These are phyloP conservation scores for Calendula officinalis DNA, from an alignment of 129 eudicot species.

Conservation along the genomic window DNA sequence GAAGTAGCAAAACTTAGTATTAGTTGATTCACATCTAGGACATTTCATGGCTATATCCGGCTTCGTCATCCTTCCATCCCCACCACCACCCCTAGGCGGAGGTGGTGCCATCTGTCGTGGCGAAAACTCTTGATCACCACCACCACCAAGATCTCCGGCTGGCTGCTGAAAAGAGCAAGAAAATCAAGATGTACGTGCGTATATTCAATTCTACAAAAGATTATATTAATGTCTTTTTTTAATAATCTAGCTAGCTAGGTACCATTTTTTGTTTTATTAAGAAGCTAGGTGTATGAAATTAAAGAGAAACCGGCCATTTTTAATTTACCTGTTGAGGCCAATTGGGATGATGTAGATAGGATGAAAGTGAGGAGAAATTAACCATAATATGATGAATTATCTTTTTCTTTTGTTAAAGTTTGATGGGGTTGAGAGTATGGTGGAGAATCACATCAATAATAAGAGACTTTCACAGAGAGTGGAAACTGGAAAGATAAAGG, in stretches of 20 bases:
- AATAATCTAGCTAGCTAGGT: neutral
- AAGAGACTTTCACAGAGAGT: conserved; percentile 43
- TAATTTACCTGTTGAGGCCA: conserved; percentile 46
- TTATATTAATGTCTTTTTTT: conserved; percentile 14
- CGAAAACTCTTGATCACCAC: conserved; percentile 29
- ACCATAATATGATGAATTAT: conserved; percentile 39
- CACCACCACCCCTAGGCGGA: conserved; percentile 26
- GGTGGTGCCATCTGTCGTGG: conserved; percentile 34
- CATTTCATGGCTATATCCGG: conserved; percentile 38
- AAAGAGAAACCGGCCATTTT: neutral
- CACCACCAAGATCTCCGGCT: conserved; percentile 35
- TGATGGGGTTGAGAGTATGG: conserved; percentile 36
- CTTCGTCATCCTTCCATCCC: conserved; percentile 31
- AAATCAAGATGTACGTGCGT: conserved; percentile 27
- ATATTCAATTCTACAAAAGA: conserved; percentile 40
- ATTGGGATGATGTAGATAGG: conserved; percentile 54
- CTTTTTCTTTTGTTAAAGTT: conserved; percentile 42
- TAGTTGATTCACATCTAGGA: conserved; percentile 43
- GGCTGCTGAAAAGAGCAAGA: conserved; percentile 35
- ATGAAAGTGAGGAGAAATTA: conserved; percentile 49
- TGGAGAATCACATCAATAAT: conserved; percentile 54
- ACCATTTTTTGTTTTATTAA: conserved; percentile 14
- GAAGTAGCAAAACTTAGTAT: conserved; percentile 57
- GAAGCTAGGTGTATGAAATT: conserved; percentile 11
- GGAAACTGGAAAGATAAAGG: conserved; percentile 37